These are phyloP conservation scores for Gaillardinia entomophila DNA, from an alignment of 805 yeast genomes.

Conservation along the genomic window DNA sequence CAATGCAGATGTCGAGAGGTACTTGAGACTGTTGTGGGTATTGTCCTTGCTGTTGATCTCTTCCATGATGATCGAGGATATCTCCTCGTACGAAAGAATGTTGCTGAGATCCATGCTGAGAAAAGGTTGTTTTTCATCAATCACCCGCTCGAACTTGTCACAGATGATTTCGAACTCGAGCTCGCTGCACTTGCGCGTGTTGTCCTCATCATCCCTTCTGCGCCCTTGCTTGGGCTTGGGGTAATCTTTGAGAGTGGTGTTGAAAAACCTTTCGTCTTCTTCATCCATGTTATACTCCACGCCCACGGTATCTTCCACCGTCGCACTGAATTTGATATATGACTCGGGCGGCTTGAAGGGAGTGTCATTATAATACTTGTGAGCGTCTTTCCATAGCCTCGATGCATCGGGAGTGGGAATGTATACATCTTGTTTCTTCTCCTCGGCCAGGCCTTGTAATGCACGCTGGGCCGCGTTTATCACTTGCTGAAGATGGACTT, in stretches of 20 bases:
- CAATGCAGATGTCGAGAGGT: slow-evolving; percentile 50
- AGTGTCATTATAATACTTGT: slow-evolving; percentile 58
- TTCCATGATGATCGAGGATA: slow-evolving; percentile 44
- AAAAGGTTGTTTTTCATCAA: slow-evolving; percentile 83
- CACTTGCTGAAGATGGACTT: slow-evolving; percentile 89
- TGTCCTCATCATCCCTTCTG: slow-evolving; percentile 4
- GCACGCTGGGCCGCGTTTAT: slow-evolving; percentile 73
- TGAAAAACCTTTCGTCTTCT: slow-evolving; percentile 61
- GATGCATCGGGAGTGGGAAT: slow-evolving; percentile 98
- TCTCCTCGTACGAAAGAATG: slow-evolving; percentile 63
- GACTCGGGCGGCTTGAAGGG: slow-evolving; percentile 66
- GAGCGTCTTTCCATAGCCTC: slow-evolving; percentile 70
- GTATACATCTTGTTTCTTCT: slow-evolving; percentile 39
- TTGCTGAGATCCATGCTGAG: slow-evolving; percentile 78
- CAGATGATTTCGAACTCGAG: slow-evolving; percentile 81
- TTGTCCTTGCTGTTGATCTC: slow-evolving; percentile 22
- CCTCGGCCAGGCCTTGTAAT: slow-evolving; percentile 35
- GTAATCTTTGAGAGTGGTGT: slow-evolving; percentile 31
- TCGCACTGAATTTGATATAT: slow-evolving; percentile 85
- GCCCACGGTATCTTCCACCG: slow-evolving; percentile 93
- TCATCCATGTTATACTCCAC: slow-evolving; percentile 88
- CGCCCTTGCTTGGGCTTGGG: slow-evolving; percentile 16
- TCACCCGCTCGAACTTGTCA: slow-evolving; percentile 65
- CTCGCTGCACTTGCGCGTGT: slow-evolving; percentile 48
- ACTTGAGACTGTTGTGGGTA: slow-evolving; percentile 20